Conservation (phyloP, 73 alveolate species). For the Stentor roeselii region DNA sequence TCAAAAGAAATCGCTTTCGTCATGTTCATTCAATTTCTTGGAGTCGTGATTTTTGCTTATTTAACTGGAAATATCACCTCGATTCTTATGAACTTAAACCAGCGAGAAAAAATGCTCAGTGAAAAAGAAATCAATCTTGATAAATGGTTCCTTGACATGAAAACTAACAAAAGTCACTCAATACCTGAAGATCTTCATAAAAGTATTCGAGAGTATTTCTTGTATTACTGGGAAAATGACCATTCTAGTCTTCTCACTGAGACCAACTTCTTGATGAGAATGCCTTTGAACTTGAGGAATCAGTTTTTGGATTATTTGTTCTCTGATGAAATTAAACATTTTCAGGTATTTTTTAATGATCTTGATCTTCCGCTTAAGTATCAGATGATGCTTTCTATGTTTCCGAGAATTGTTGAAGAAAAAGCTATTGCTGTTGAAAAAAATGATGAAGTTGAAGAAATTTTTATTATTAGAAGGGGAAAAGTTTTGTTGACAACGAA, state of each 20-base stretch:
- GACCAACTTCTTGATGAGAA: background rate
- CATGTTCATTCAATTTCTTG: slow-evolving; percentile 6
- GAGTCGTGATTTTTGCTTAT: slow-evolving; percentile 15
- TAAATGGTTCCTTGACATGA: background rate
- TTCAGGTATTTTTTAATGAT: background rate
- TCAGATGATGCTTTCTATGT: slow-evolving; percentile 6
- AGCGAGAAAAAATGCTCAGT: background rate
- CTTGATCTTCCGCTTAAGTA: background rate
- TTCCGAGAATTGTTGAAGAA: slow-evolving; percentile 2
- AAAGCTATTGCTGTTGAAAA: background rate
- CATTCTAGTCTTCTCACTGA: background rate
- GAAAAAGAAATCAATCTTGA: slow-evolving; percentile 7
- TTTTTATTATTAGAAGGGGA: background rate
- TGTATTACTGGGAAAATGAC: slow-evolving; percentile 7
- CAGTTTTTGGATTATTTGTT: background rate
- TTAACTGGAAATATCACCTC: background rate
- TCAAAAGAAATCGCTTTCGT: slow-evolving; percentile 15
- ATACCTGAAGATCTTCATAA: slow-evolving; percentile 13
- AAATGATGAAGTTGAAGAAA: background rate
- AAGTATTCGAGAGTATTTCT: background rate
- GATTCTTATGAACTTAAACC: background rate
- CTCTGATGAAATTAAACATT: background rate
- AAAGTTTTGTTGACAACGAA: background rate
- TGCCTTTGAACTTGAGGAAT: slow-evolving; percentile 13
- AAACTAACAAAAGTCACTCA: background rate